phyloP scores from a whole-genome alignment of 1,139 yeast genomes.

The Lodderomyces oxycetoniae region DNA sequence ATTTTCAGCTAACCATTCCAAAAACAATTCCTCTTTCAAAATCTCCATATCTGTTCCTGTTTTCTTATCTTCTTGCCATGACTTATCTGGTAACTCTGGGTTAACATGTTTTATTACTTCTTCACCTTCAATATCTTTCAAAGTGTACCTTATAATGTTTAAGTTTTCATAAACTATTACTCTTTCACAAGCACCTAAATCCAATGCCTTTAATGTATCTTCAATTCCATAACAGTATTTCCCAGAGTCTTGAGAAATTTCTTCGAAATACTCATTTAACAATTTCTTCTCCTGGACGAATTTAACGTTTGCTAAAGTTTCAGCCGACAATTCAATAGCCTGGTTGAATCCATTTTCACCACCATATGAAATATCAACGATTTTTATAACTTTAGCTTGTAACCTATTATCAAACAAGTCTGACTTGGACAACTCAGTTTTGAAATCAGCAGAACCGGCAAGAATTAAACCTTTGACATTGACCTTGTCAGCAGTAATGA shows the following conservation, averaged over 20 bases:
- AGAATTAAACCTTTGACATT: slow-evolving; percentile 89
- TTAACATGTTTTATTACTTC: slow-evolving; percentile 70
- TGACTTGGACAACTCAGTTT: slow-evolving; percentile 86
- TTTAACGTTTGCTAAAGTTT: slow-evolving; percentile 92
- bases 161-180: slow-evolving; percentile 90
- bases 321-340: slow-evolving; percentile 96
- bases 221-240: slow-evolving; percentile 96
- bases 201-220: slow-evolving; percentile 92
- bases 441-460: slow-evolving; percentile 99
- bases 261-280: slow-evolving; percentile 87
- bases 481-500: slow-evolving; percentile 87
- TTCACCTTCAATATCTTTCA: slow-evolving; percentile 78
- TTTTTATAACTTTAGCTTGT: slow-evolving; percentile 79
- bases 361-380: slow-evolving; percentile 96
- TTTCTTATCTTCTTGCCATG: slow-evolving; percentile 72
- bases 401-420: slow-evolving; percentile 90
- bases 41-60: slow-evolving; percentile 90
- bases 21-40: slow-evolving; percentile 72
- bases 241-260: slow-evolving; percentile 94
- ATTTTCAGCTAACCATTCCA: slow-evolving; percentile 98
- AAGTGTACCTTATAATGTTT: slow-evolving; percentile 75
- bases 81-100: slow-evolving; percentile 69
- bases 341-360: slow-evolving; percentile 99
- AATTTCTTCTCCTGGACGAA: slow-evolving; percentile 97
- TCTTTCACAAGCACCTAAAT: slow-evolving; percentile 91